A percentile compares a stretch with the other conserved stretches of the same genome.
Evolutionary conservation across 345 rosid genomes (phyloP).

Genomic region (Citropsis articulata): DNA sequence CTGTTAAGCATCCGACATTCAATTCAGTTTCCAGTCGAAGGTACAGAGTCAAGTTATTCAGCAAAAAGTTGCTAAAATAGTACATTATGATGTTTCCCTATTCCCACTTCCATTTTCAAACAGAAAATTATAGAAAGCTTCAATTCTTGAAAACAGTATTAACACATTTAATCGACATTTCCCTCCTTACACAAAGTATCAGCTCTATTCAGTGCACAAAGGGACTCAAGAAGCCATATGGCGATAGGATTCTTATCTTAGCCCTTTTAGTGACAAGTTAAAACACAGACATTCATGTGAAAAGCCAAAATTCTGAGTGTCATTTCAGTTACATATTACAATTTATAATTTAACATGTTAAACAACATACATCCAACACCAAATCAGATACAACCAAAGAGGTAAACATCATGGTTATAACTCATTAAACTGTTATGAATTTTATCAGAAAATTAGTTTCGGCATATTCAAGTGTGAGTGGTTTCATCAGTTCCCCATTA

Average conservation of each 20-base stretch:
- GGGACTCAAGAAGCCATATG: background rate
- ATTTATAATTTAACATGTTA: background rate
- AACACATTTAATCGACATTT: background rate
- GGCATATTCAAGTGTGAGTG: background rate
- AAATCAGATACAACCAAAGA: background rate
- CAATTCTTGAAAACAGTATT: background rate
- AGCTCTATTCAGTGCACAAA: background rate
- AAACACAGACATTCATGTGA: background rate
- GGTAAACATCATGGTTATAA: background rate
- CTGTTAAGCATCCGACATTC: background rate
- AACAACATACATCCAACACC: background rate
- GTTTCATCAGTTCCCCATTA: background rate
- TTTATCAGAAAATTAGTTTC: background rate
- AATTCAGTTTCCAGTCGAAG: background rate
- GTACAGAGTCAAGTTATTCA: background rate
- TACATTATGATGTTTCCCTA: background rate
- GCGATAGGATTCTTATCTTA: background rate
- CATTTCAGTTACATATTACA: background rate
- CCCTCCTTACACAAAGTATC: background rate
- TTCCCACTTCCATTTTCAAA: background rate
- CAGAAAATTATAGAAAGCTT: background rate
- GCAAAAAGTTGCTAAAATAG: background rate
- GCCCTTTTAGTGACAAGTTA: background rate
- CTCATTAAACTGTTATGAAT: background rate
- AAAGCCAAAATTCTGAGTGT: background rate